Conservation (phyloP, 148 eudicot genomes). For the Rhododendron henanense region DNA sequence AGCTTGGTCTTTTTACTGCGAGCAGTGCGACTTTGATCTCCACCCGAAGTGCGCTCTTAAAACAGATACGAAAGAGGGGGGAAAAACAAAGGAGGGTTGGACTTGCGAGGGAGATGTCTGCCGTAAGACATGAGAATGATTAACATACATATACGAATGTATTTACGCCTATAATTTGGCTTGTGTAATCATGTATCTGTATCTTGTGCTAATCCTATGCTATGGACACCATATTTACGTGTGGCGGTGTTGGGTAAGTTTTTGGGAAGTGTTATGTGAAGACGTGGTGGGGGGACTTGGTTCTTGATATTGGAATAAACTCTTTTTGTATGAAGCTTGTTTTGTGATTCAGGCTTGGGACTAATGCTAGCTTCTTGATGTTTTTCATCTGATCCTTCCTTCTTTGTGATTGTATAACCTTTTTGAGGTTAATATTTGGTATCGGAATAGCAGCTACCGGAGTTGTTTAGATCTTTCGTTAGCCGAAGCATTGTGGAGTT, state of each 20-base stretch:
- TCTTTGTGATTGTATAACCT: not conserved
- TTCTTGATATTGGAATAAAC: not conserved
- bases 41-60: constrained; percentile 32
- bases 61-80: constrained; percentile 9
- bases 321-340: not conserved
- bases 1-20: constrained; percentile 4
- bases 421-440: not conserved
- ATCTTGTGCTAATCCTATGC: not conserved
- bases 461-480: not conserved
- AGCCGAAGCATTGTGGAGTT: not conserved
- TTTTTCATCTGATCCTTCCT: not conserved
- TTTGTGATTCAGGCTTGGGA: not conserved
- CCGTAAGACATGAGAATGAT: constrained; percentile 26
- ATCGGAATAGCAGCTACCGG: not conserved
- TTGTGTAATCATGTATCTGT: not conserved
- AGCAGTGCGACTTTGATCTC: constrained; percentile 15
- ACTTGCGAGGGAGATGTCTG: constrained; percentile 50
- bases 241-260: not conserved
- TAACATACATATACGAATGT: not conserved
- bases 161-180: not conserved
- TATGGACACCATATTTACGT: not conserved
- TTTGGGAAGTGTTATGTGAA: not conserved
- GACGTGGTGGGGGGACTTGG: not conserved
- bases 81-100: constrained; percentile 33
- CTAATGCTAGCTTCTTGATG: not conserved